These are phyloP conservation scores for Solanum pennellii DNA, from an alignment of 257 asterid genomes.

Conservation along the genomic window DNA sequence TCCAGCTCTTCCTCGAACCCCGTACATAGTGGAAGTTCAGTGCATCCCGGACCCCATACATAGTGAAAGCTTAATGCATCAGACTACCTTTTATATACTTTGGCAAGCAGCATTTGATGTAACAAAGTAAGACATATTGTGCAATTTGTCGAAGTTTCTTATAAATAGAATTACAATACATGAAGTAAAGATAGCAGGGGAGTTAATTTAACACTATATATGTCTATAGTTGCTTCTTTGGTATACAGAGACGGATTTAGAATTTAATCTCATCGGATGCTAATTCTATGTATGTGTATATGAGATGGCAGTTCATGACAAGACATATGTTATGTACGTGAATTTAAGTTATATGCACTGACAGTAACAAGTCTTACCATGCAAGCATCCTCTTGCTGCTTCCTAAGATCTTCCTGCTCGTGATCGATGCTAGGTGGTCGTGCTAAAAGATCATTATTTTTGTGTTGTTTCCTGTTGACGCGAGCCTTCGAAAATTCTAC, in stretches of 20 bases:
- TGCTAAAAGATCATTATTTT: neutral
- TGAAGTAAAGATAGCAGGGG: neutral
- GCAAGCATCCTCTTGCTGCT: neutral
- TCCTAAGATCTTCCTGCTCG: neutral
- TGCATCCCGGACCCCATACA: rapidly evolving
- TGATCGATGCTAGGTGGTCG: neutral
- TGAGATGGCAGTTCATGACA: neutral
- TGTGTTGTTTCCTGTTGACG: neutral
- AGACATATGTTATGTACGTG: neutral
- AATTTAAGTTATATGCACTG: neutral
- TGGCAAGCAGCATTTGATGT: neutral
- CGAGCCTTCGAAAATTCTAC: neutral
- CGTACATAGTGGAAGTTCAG: no score
- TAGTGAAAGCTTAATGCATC: neutral
- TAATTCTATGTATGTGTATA: neutral
- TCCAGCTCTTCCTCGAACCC: neutral
- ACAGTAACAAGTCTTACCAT: neutral
- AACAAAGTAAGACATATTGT: neutral
- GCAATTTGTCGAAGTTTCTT: neutral
- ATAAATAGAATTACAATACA: neutral
- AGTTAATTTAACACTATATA: neutral
- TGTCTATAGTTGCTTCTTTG: neutral
- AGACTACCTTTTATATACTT: neutral
- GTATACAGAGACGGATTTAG: neutral
- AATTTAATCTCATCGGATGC: neutral